Base-by-base conservation (phyloP, 2,329 filamentous ascomycete species). In the Alternaria viburni region DNA sequence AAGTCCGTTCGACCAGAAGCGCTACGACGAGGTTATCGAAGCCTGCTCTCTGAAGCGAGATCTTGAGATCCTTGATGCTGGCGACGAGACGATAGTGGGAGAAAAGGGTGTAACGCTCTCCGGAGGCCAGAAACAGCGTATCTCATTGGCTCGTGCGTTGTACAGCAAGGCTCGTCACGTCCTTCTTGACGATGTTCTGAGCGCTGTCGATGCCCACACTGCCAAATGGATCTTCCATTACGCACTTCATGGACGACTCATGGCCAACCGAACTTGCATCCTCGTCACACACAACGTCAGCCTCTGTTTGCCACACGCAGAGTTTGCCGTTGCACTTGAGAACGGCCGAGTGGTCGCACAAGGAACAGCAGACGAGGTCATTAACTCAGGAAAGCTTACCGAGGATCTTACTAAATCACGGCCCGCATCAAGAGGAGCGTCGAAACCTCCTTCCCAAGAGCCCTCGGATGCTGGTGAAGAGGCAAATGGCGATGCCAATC, bases 141-240 rank as follows among this genome's bases (percentile, higher is more conserved):
- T 99, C 55, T 97, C 95, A 13, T 86, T 99, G 47, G 96, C 96
- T n/a, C 90, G 96, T 69, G 96, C 96, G 1, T 86, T 99, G n/a
- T 99, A 99, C 81, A 97, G 93, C 69, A 95, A 93, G 80, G 96
- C 94, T 6, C 91, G 90, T 57, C 95, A 98, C 79, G 83, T 99
- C 15, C 86, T 99, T 11, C 86, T 99, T 54, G 96, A 99, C 75
- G 96, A 99, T 79, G 97, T 96, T 67, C 86, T 99, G 46, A 97
- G 94, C 76, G 96, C 96, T 26, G 96, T 99, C 32, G 96, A 99
- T 79, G 96, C 96, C 4, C 96, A 99, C 74, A 98, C 96, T 0
- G 94, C 94, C 3, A 96, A 97, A 79, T 97, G 96, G 90, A 98
- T 99, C 69, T 98, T 98, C 81, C 91, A 91, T 77, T 91, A 97